Base-by-base conservation (phyloP, 2,329 filamentous ascomycete species). In the Monosporascus cannonballus region DNA sequence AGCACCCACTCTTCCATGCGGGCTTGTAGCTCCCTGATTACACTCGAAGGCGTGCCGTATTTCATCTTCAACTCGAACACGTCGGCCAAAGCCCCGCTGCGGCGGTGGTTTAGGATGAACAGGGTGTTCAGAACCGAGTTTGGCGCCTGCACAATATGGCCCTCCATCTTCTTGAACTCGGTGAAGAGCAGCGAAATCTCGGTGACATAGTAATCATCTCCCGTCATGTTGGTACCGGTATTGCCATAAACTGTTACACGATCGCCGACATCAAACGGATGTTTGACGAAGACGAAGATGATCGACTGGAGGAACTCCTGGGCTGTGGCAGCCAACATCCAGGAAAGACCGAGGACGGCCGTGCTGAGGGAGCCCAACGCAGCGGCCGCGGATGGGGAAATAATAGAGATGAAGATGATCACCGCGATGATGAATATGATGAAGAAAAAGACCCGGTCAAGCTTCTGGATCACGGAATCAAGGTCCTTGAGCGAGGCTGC, bases 131-230 rank as follows among this genome's bases (percentile, higher is more conserved):
- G 80, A 38, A 96, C 85, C 53, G 88, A 95, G 78, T 97, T 97
- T 11, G 93, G 93, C 1, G 93, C 93, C 70, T 96, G 93, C 0
- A 97, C 93, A 24, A 96, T 87, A 63, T 96, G 92, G 2, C 93
- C 93, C 70, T 96, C 87, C 89, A 96, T 93, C 76, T 96, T 96
- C 78, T 96, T 96, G 76, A 96, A 96, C 65, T 96, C 93, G 15
- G 93, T 97, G 68, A 94, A 97, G 17, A 96, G 79, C 1, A 97
- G 78, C 1, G 90, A 88, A 51, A 97, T 95, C 65, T 96, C 90
- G 51, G 95, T 96, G 51, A 97, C 92, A 59, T 96, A 96, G 71
- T 96, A 97, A 64, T 96, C 93, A 62, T 96, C 93, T 46, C 92
- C 92, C 37, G 80, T 82, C 65, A 90, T 79, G 17, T 79, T 68